Percentiles rank a stretch among this genome's conserved stretches.
Conservation (phyloP, 2,329 filamentous ascomycete genomes). For the Botryosphaeria dothidea region DNA sequence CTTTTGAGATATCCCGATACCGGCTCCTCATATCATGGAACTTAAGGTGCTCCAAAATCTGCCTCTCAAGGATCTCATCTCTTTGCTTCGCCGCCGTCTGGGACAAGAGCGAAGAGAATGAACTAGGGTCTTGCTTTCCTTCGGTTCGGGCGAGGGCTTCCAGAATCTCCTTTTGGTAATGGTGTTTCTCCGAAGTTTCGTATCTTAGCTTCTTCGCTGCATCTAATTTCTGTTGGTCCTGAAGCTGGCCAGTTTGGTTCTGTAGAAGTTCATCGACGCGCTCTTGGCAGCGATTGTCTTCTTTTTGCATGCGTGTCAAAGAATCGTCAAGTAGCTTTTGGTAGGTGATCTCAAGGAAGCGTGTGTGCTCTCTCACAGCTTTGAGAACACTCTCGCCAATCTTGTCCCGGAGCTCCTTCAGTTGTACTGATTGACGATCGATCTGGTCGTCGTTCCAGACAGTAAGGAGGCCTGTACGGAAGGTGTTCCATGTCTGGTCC, state of each 20-base stretch:
- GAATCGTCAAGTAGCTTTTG: neutral
- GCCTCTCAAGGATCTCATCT: neutral
- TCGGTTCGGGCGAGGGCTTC: neutral
- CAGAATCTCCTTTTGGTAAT: slow-evolving; percentile 12
- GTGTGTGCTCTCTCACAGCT: slow-evolving; percentile 18
- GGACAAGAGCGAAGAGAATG: neutral
- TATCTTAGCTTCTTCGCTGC: slow-evolving; percentile 2
- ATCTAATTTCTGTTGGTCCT: neutral
- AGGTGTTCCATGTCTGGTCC: neutral
- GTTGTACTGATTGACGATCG: neutral
- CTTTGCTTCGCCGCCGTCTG: neutral
- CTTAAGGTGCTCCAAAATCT: slow-evolving; percentile 3
- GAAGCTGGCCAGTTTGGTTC: neutral
- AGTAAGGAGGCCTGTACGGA: slow-evolving; percentile 1
- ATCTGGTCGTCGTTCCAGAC: slow-evolving; percentile 3
- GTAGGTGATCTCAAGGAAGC: neutral
- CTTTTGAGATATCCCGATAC: slow-evolving; percentile 13
- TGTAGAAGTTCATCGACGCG: neutral
- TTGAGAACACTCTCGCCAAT: slow-evolving; percentile 21
- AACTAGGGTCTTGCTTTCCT: neutral
- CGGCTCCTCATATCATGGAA: slow-evolving; percentile 16
- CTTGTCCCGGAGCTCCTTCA: slow-evolving; percentile 4
- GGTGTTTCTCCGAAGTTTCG: neutral
- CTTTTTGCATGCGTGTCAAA: neutral
- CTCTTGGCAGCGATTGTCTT: neutral